Base-by-base conservation (phyloP, 768 basidiomycete genomes). In the Rhizopogon vesiculosus region DNA sequence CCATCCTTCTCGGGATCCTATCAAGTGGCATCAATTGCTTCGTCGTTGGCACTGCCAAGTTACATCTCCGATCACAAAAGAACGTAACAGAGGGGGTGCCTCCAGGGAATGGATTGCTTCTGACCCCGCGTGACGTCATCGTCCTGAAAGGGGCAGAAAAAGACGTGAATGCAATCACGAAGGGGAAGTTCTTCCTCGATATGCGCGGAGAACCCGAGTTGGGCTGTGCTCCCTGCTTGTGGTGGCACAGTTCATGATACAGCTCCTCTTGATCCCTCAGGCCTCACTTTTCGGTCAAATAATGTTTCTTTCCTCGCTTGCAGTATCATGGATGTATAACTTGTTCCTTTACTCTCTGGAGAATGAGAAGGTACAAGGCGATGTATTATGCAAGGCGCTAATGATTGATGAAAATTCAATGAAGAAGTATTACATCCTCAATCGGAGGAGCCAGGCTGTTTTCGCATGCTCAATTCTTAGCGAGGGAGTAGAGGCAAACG, bases 301-400 rank as follows among this genome's bases (percentile, higher is more conserved):
- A 42, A 56, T 73, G 68, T 74, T 73, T 55, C 54, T 73, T 29
- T 43, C 53, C 0, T 60, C 70, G 1, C 63, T 74, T 15, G 66
- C 58, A 4, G 64, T 65, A 1, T 74, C 72, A 1, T 74, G n/a
- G 72, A 53, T 16, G 1, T 72, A 74, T 50, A 74, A 74, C 71
- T 7, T n/a, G n/a, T n/a, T n/a, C n/a, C n/a, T n/a, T n/a, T n/a
- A n/a, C n/a, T 69, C 66, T 0, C 59, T 79, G 64, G 76, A 79
- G 51, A 66, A 66, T 31, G 64, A 68, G 45, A 68, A 56, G 22
- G 62, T 70, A 9, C 69, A 69, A 45, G 61, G 48, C 9, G 46
- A 58, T 1, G 41, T 68, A 6, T 52, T 68, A 29, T 55, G 56
- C 45, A 40, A 57, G 19, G 61, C 58, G 29, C 55, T 68, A 0